Conservation (phyloP, 2,329 filamentous ascomycete species). For the Fusarium robinianum region DNA sequence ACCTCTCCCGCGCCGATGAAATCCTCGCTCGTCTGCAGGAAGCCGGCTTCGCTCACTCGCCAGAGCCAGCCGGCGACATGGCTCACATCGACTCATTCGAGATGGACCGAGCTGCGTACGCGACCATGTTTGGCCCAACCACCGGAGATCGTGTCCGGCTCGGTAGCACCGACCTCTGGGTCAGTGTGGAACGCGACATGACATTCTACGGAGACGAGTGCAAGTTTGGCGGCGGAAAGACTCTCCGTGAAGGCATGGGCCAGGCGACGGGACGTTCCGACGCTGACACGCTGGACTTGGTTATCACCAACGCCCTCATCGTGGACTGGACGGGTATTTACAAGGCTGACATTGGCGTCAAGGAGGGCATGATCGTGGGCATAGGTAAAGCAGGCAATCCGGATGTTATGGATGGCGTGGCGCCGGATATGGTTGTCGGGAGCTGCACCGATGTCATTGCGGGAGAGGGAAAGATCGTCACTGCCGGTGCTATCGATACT, state of each 20-base stretch:
- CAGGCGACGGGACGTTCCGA: slow-evolving; percentile 80
- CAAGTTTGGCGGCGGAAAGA: slow-evolving; percentile 94
- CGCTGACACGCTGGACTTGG: slow-evolving; percentile 75
- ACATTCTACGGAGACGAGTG: slow-evolving; percentile 91
- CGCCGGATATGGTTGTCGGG: slow-evolving; percentile 78
- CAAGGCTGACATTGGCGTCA: slow-evolving; percentile 96
- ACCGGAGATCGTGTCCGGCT: slow-evolving; percentile 83
- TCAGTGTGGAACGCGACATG: slow-evolving; percentile 84
- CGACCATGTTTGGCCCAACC: slow-evolving; percentile 90
- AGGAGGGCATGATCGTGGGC: slow-evolving; percentile 80
- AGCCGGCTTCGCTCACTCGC: slow-evolving; percentile 77
- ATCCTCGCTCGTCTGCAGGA: slow-evolving; percentile 70
- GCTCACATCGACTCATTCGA: slow-evolving; percentile 64
- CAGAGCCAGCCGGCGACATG: slow-evolving; percentile 63
- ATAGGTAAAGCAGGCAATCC: slow-evolving; percentile 97
- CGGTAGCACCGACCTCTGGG: slow-evolving; percentile 85
- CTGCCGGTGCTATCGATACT: slow-evolving; percentile 84
- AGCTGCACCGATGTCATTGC: slow-evolving; percentile 91
- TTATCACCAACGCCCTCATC: slow-evolving; percentile 87
- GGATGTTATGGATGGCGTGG: slow-evolving; percentile 92
- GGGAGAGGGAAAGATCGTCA: slow-evolving; percentile 87
- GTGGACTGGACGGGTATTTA: slow-evolving; percentile 92
- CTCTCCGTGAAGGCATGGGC: slow-evolving; percentile 92
- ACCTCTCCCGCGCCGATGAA: slow-evolving; percentile 63
- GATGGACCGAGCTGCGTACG: slow-evolving; percentile 80